Evolutionary conservation across 1,284 basidiomycete species (phyloP), one percentile per base, ranked within the genome.

Genomic region (Neolentinus lepideus): DNA sequence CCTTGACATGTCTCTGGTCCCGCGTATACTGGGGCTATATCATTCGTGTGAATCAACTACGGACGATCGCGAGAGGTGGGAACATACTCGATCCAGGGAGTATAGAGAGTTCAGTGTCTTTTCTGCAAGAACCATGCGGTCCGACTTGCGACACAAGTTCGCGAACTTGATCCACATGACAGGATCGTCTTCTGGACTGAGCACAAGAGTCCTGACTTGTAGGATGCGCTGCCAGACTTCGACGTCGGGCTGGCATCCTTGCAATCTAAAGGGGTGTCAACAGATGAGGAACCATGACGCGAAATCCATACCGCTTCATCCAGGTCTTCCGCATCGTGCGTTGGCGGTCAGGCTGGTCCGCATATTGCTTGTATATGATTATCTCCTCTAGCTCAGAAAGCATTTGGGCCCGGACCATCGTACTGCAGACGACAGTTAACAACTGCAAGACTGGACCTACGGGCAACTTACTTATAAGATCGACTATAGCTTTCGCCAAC

Each of bases 191-290:
- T 91, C 91, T 0, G 97, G 97, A 48, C 86, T 92, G 29, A 98
- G 77, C 22, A 99, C 95, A 52, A 99, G 81, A 0, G 94, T 94
- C 57, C 97, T 85, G 38, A 99, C 94, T 74, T 98, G 96, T 16
- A 99, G 75, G 51, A 99, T 94, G 22, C 96, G 86, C 71, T 99
- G 97, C 97, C 97, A 99, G 2, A 98, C 94, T 70, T 99, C 97
- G 19, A 99, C 97, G 63, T 99, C 97, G 16, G 94, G 92, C 68
- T 99, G 95, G 70, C 96, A 98, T 1, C 95, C 97, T 74, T 94
- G 90, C 45, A 99, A 72, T 58, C 92, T 94, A 51, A 1, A 63
- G 61, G 63, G 58, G 60, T 59, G 58, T 57, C 62, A 62, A 46
- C 22, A 53, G 52, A 52, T 3, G 24, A 36, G 9, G 12, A 58